Percentiles rank a stretch among this genome's conserved stretches.
Evolutionary conservation across 176 grass and related monocot species (phyloP).

Genomic region (Lolium rigidum): DNA sequence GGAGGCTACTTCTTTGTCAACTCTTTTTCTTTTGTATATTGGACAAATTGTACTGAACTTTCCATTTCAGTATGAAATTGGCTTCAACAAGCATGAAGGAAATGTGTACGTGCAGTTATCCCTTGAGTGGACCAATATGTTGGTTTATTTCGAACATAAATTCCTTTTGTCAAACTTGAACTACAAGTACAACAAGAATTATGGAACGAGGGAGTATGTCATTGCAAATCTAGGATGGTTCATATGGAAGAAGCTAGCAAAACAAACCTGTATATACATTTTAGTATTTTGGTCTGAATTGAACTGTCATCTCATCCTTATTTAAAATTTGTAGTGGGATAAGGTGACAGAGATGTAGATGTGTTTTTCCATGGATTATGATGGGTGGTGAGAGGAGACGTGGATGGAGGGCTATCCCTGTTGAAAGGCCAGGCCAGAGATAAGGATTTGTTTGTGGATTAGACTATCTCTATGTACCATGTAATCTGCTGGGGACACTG

Average conservation of each 20-base stretch:
- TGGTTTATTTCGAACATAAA: background rate
- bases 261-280: too few species aligned
- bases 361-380: conserved; percentile 27
- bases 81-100: background rate
- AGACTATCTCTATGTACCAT: conserved; percentile 13
- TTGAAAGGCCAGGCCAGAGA: background rate
- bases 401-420: conserved; percentile 15
- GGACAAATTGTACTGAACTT: background rate
- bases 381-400: conserved; percentile 19
- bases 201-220: background rate
- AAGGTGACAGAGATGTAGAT: conserved; percentile 10
- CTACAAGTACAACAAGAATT: too few species aligned
- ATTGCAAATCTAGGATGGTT: background rate
- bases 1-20: background rate
- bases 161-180: background rate
- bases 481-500: conserved; percentile 16
- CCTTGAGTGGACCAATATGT: background rate
- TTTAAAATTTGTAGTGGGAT: background rate
- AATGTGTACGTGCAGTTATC: background rate
- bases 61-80: background rate
- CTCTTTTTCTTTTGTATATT: background rate
- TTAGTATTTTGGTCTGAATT: background rate
- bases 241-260: background rate
- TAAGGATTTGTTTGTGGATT: conserved; percentile 37
- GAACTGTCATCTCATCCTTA: background rate